These are phyloP conservation scores for Dillenia suffruticosa DNA, from an alignment of 164 flowering plant genomes.

Conservation along the genomic window DNA sequence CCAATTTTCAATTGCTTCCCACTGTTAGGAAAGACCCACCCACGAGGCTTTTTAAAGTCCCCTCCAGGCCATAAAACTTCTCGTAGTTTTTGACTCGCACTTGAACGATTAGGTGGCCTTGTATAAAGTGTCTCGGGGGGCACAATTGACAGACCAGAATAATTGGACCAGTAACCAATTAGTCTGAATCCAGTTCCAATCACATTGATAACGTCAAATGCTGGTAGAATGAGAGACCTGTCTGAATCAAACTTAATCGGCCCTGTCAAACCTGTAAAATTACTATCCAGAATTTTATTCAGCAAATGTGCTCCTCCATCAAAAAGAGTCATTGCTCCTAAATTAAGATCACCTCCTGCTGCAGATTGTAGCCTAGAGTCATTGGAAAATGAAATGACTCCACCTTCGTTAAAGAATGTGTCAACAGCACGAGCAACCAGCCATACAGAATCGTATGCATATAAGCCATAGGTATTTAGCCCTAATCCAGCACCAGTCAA, in stretches of 20 bases:
- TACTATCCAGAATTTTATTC: slow-evolving; percentile 35
- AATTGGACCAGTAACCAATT: slow-evolving; percentile 78
- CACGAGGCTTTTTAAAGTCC: slow-evolving; percentile 50
- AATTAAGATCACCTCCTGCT: slow-evolving; percentile 33
- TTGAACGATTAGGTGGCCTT: slow-evolving; percentile 52
- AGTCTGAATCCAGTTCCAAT: slow-evolving; percentile 55
- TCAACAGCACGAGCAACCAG: slow-evolving; percentile 74
- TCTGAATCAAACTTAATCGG: slow-evolving; percentile 45
- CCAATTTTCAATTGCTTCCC: slow-evolving; percentile 60
- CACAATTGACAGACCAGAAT: slow-evolving; percentile 53
- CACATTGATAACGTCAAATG: slow-evolving; percentile 73
- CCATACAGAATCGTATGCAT: slow-evolving; percentile 85
- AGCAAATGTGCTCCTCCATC: slow-evolving; percentile 46
- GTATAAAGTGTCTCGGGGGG: slow-evolving; percentile 62
- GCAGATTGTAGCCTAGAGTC: slow-evolving; percentile 37
- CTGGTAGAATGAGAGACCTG: slow-evolving; percentile 47
- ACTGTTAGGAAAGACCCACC: slow-evolving; percentile 74
- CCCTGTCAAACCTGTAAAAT: slow-evolving; percentile 57
- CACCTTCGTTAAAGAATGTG: slow-evolving; percentile 59
- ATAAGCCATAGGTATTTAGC: slow-evolving; percentile 58
- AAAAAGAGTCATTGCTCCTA: slow-evolving; percentile 61
- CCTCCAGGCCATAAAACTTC: slow-evolving; percentile 77
- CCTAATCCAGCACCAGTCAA: slow-evolving; percentile 52
- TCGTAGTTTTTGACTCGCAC: slow-evolving; percentile 36
- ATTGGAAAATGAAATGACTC: slow-evolving; percentile 61